Base-by-base conservation (phyloP, 2,329 filamentous ascomycete species). In the Nothophaeocryptopus gaeumannii region DNA sequence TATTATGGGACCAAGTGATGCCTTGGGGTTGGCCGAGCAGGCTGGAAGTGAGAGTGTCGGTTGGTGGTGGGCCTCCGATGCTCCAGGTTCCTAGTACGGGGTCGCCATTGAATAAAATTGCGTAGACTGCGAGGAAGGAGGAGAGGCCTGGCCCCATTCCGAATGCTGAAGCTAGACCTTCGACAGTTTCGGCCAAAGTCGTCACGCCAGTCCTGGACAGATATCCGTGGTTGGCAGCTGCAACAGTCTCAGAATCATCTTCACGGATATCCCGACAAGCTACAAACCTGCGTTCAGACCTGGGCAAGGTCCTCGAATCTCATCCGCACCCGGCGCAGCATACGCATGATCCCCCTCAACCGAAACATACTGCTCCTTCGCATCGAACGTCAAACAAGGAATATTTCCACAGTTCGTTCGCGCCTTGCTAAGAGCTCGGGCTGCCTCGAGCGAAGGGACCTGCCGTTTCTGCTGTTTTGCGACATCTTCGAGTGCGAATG, bases 1-100 rank as follows among this genome's bases (percentile, higher is more conserved):
- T 61, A 55, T 67, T 68, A 58, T 70, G 67, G 8, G 58, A 54
- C 35, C 57, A 59, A 4, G 58, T 59, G 29, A 63, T 53, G 38
- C 54, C 65, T 57, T 55, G 63, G 40, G 46, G 43, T 36, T 45
- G 41, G 20, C 59, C 58, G 26, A 64, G 55, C 8, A 63, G 45
- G 37, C 45, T 45, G 5, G 29, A 32, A 9, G 53, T 51, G 10
- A 55, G 42, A 12, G 32, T 31, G 29, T 58, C 47, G 2, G 47
- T 35, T 15, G 53, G 45, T 5, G 52, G 51, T 9, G 59, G 54
- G 8, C 63, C 63, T 36, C 63, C 64, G 15, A 67, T 67, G 16
- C 56, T 60, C 64, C 64, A 65, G 11, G 31, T 55, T 30, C 9
- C 45, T 16, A 36, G 26, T 16, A 51, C 42, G 33, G 45, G 48